Percentiles rank a stretch among this genome's conserved stretches.
These are phyloP conservation scores for Cystobasidiopsis lactophilus DNA, from an alignment of 768 basidiomycete genomes.

Conservation along the genomic window DNA sequence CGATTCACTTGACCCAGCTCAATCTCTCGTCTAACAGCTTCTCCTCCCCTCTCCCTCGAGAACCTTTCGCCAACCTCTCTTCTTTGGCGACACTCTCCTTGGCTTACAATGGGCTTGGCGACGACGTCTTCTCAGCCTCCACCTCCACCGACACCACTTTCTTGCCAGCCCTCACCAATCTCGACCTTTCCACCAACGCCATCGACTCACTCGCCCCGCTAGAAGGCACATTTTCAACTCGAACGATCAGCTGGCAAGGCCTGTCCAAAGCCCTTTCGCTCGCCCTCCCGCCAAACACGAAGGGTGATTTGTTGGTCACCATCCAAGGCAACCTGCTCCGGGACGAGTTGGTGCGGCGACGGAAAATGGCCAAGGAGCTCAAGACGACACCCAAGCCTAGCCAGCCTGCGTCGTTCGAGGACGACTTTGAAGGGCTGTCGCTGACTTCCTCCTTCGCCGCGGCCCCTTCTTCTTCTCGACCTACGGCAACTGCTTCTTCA, in stretches of 20 bases:
- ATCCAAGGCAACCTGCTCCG: too few relatives aligned
- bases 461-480: too few relatives aligned
- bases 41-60: neutral
- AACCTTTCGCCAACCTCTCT: neutral
- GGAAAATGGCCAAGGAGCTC: too few relatives aligned
- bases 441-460: too few relatives aligned
- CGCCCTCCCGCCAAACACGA: too few relatives aligned
- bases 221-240: neutral
- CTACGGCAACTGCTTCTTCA: too few relatives aligned
- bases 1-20: neutral
- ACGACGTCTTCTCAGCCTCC: slow-evolving; percentile 1
- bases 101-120: neutral
- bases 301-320: too few relatives aligned
- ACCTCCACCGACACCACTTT: neutral
- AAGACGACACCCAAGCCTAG: too few relatives aligned
- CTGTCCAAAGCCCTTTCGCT: neutral
- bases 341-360: too few relatives aligned
- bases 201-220: slow-evolving; percentile 4
- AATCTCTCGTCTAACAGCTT: slow-evolving; percentile 3
- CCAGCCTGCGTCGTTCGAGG: too few relatives aligned
- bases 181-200: slow-evolving; percentile 7
- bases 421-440: too few relatives aligned
- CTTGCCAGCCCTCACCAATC: neutral
- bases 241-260: neutral
- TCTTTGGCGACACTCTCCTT: neutral